Evolutionary conservation across 2,329 filamentous ascomycete species (phyloP).

Genomic region (Westerdykella ornata): DNA sequence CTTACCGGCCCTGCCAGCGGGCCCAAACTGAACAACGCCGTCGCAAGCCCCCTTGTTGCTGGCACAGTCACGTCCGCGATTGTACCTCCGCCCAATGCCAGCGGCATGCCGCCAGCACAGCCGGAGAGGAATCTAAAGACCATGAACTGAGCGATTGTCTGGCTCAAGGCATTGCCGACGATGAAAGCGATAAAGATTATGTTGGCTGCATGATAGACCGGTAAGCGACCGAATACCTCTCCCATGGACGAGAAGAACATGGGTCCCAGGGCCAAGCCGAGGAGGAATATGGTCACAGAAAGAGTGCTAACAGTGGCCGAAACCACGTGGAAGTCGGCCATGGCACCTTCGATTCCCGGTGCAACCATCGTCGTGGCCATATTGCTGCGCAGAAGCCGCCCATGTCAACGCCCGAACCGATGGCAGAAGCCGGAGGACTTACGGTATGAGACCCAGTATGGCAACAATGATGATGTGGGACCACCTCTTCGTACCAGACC

Average conservation of each 20-base stretch:
- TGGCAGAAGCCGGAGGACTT: conserved; percentile 7
- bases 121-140: conserved; percentile 49
- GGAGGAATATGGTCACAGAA: conserved; percentile 11
- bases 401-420: conserved; percentile 1
- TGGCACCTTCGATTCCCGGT: not conserved
- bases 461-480: conserved; percentile 19
- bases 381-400: not conserved
- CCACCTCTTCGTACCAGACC: conserved; percentile 16
- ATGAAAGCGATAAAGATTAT: conserved; percentile 54
- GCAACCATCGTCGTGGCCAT: not conserved
- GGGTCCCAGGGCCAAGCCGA: conserved; percentile 20
- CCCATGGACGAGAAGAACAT: conserved; percentile 16
- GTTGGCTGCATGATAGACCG: conserved; percentile 46
- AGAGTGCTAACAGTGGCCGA: not conserved
- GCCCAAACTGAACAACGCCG: conserved; percentile 15
- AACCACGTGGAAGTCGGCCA: not conserved
- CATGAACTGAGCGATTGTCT: conserved; percentile 45
- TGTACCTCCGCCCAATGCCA: conserved; percentile 16
- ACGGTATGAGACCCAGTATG: conserved; percentile 24
- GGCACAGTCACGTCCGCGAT: conserved; percentile 19
- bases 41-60: conserved; percentile 16
- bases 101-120: conserved; percentile 9
- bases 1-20: conserved; percentile 14
- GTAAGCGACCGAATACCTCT: conserved; percentile 20
- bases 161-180: conserved; percentile 56